Evolutionary conservation across 1,284 basidiomycete species (phyloP).

Genomic region (Psilocybe mexicana): DNA sequence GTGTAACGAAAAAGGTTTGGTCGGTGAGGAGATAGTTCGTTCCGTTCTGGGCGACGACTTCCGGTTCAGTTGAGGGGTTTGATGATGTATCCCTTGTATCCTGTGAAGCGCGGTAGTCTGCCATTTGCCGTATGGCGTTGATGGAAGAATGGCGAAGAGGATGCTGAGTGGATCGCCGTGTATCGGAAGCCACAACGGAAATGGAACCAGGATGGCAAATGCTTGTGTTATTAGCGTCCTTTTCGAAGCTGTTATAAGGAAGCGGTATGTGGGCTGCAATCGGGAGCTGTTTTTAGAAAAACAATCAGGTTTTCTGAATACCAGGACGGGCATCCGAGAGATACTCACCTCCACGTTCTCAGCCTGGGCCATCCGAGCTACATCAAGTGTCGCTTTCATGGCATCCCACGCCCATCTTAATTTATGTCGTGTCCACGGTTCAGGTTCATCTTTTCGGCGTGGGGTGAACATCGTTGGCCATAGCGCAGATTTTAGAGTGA

Average conservation of each 20-base stretch:
- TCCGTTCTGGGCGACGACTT: constrained; percentile 49
- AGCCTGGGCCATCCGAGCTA: constrained; percentile 48
- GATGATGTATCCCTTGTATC: neutral
- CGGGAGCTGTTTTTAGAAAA: constrained; percentile 53
- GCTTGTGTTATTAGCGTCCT: constrained; percentile 22
- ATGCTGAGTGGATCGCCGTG: constrained; percentile 63
- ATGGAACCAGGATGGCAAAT: constrained; percentile 25
- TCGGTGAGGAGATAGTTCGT: constrained; percentile 85
- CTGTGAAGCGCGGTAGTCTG: constrained; percentile 52
- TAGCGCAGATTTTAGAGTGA: constrained; percentile 63
- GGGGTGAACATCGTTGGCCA: constrained; percentile 88
- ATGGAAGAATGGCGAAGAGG: constrained; percentile 84
- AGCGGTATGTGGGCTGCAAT: constrained; percentile 75
- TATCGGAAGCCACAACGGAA: constrained; percentile 68
- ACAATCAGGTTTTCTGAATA: neutral
- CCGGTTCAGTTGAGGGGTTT: neutral
- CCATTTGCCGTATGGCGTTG: constrained; percentile 71
- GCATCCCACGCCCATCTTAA: constrained; percentile 76
- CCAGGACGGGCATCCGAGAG: neutral
- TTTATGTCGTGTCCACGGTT: constrained; percentile 67
- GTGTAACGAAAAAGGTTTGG: constrained; percentile 81
- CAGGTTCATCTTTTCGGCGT: constrained; percentile 64
- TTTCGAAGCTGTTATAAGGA: constrained; percentile 43
- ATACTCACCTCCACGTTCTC: constrained; percentile 49
- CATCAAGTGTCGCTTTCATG: constrained; percentile 51